These are phyloP conservation scores for Eimeria maxima DNA, from an alignment of 169 alveolate genomes.

Conservation along the genomic window DNA sequence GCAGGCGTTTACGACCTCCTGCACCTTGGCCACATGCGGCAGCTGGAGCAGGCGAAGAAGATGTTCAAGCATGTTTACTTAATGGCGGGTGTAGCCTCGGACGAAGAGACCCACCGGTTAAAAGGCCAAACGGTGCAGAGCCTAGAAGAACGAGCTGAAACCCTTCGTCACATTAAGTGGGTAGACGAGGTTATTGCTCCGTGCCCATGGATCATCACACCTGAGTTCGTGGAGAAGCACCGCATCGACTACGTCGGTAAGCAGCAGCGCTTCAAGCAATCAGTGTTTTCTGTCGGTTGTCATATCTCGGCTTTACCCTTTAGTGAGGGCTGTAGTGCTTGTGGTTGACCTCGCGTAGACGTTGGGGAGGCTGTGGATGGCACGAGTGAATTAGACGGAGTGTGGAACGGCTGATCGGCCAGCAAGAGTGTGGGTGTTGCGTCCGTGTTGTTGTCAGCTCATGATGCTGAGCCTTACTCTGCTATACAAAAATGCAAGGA, in stretches of 20 bases:
- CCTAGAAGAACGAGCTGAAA: slow-evolving; percentile 96
- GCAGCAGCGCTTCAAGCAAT: background rate
- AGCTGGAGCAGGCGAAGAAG: slow-evolving; percentile 98
- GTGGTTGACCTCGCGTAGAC: background rate
- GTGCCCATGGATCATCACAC: slow-evolving; percentile 97
- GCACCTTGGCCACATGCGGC: slow-evolving; percentile 98
- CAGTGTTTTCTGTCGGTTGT: background rate
- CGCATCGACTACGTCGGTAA: slow-evolving; percentile 94
- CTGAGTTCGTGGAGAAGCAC: slow-evolving; percentile 94
- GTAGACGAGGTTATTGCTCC: slow-evolving; percentile 98
- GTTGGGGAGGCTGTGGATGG: background rate
- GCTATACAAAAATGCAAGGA: slow-evolving; percentile 86
- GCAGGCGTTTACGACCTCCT: slow-evolving; percentile 97
- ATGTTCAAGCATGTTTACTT: slow-evolving; percentile 95
- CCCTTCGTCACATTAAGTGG: slow-evolving; percentile 97
- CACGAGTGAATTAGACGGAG: background rate
- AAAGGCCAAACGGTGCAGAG: slow-evolving; percentile 97
- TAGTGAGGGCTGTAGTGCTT: background rate
- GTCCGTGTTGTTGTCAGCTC: slow-evolving; percentile 88
- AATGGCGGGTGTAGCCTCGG: slow-evolving; percentile 98
- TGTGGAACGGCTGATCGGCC: too few species aligned
- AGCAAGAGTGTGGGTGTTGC: background rate
- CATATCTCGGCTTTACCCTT: too few species aligned
- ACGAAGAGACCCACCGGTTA: slow-evolving; percentile 95
- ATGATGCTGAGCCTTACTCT: slow-evolving; percentile 96